Conservation (phyloP, 2,329 filamentous ascomycete genomes). For the Knufia petricola region DNA sequence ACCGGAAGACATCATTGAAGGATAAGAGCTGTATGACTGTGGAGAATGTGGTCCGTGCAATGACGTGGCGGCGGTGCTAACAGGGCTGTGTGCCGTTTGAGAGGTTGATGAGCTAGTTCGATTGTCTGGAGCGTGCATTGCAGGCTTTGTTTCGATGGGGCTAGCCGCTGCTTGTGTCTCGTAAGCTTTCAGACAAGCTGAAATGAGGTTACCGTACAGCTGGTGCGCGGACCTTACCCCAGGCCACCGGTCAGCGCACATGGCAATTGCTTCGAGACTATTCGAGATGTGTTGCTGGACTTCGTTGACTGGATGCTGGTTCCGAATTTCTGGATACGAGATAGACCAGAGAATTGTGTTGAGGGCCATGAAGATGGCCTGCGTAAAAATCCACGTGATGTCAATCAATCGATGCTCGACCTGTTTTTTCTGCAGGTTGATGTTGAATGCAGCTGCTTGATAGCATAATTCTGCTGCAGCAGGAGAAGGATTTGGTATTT, state of each 20-base stretch:
- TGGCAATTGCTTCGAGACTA: constrained; percentile 67
- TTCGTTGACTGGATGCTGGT: constrained; percentile 60
- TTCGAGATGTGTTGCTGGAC: constrained; percentile 65
- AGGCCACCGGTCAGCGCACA: constrained; percentile 82
- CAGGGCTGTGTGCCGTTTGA: constrained; percentile 29
- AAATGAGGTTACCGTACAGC: constrained; percentile 76
- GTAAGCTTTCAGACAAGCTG: constrained; percentile 81
- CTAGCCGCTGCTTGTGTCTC: constrained; percentile 33
- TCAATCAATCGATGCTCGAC: constrained; percentile 68
- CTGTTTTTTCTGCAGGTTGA: constrained; percentile 70
- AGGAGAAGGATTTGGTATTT: constrained; percentile 74
- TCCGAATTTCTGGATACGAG: constrained; percentile 75
- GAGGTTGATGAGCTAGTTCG: constrained; percentile 30
- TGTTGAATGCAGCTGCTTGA: constrained; percentile 71
- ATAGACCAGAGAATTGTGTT: constrained; percentile 88
- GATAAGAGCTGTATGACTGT: constrained; percentile 12
- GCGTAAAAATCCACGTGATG: constrained; percentile 86
- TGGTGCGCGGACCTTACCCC: constrained; percentile 76
- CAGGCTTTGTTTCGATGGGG: constrained; percentile 30
- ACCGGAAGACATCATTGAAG: not conserved
- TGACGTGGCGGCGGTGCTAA: constrained; percentile 30
- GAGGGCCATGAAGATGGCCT: constrained; percentile 81
- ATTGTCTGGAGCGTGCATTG: constrained; percentile 32
- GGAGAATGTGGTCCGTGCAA: constrained; percentile 27
- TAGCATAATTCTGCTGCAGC: constrained; percentile 74